Percentiles rank a stretch among this genome's conserved stretches.
phyloP scores from a whole-genome alignment of 305 asterid genomes.

The Fraxinus dipetala region DNA sequence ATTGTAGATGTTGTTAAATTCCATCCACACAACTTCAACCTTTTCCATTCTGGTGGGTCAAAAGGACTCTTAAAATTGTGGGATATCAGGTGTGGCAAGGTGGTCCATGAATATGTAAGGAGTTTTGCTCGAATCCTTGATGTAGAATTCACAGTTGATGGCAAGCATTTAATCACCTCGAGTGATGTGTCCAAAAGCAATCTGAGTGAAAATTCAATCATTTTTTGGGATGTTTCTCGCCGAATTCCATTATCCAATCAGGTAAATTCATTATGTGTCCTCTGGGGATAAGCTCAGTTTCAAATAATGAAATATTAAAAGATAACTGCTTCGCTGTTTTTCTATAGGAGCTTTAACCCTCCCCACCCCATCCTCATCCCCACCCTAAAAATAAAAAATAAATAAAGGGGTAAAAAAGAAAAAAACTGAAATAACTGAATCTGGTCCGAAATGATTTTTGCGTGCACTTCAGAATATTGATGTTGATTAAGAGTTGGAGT shows the following conservation, averaged over 20 bases:
- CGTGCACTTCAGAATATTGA: too few relatives aligned
- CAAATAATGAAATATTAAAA: neutral
- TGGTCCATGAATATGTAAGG: constrained; percentile 64
- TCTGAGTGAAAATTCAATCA: constrained; percentile 76
- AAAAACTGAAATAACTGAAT: too few relatives aligned
- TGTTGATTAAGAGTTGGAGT: too few relatives aligned
- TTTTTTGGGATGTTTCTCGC: constrained; percentile 84
- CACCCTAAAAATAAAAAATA: neutral
- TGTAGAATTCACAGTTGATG: constrained; percentile 73
- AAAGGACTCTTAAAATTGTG: constrained; percentile 79
- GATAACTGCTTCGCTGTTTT: neutral
- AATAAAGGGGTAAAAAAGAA: too few relatives aligned
- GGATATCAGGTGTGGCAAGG: constrained; percentile 74
- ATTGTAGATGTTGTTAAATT: constrained; percentile 72
- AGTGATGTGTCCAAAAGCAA: constrained; percentile 80
- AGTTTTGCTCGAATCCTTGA: constrained; percentile 87
- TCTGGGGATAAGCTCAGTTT: neutral
- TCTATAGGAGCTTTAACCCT: neutral
- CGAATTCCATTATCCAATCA: constrained; percentile 83
- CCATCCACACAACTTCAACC: constrained; percentile 62
- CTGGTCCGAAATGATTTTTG: too few relatives aligned
- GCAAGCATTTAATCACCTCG: constrained; percentile 65
- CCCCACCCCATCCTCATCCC: neutral
- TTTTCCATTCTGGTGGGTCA: constrained; percentile 84
- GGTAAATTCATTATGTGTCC: constrained; percentile 35